Evolutionary conservation across 2,329 filamentous ascomycete genomes (phyloP).

Genomic region (Malbranchea zuffiana): DNA sequence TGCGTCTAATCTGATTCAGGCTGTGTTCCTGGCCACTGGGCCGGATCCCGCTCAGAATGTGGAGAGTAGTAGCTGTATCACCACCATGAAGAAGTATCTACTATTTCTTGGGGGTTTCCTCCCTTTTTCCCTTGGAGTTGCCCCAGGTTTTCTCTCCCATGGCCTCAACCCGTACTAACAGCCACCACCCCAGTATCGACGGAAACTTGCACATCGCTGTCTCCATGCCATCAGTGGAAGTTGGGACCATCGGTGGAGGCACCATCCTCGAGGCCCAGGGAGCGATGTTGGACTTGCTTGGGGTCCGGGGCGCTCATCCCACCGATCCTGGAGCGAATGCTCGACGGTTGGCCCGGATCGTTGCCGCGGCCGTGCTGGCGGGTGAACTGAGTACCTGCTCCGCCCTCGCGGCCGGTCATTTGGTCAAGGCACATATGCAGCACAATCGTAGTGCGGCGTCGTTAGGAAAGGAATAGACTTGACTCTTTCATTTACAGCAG

Average conservation of each 20-base stretch:
- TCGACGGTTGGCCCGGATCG: slow-evolving; percentile 73
- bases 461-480: slow-evolving; percentile 55
- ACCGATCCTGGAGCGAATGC: slow-evolving; percentile 86
- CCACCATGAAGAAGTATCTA: slow-evolving; percentile 96
- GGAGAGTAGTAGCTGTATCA: slow-evolving; percentile 94
- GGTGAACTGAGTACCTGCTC: slow-evolving; percentile 86
- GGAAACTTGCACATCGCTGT: slow-evolving; percentile 92
- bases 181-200: slow-evolving; percentile 47
- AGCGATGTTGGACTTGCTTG: slow-evolving; percentile 92
- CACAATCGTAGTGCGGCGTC: slow-evolving; percentile 71
- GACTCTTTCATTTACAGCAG: too few relatives aligned
- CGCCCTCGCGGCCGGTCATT: slow-evolving; percentile 82
- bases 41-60: slow-evolving; percentile 97
- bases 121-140: slow-evolving; percentile 1
- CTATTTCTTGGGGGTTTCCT: neutral
- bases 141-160: slow-evolving; percentile 37
- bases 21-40: slow-evolving; percentile 87
- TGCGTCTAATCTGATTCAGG: slow-evolving; percentile 97
- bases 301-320: slow-evolving; percentile 80
- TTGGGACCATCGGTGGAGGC: slow-evolving; percentile 90
- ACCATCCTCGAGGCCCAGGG: slow-evolving; percentile 92
- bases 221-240: slow-evolving; percentile 95
- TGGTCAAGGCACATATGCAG: slow-evolving; percentile 87
- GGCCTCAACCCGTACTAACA: slow-evolving; percentile 25
- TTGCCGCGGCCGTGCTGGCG: slow-evolving; percentile 76